These are phyloP conservation scores for Boechera divaricarpa DNA, from an alignment of 345 rosid genomes.

Conservation along the genomic window DNA sequence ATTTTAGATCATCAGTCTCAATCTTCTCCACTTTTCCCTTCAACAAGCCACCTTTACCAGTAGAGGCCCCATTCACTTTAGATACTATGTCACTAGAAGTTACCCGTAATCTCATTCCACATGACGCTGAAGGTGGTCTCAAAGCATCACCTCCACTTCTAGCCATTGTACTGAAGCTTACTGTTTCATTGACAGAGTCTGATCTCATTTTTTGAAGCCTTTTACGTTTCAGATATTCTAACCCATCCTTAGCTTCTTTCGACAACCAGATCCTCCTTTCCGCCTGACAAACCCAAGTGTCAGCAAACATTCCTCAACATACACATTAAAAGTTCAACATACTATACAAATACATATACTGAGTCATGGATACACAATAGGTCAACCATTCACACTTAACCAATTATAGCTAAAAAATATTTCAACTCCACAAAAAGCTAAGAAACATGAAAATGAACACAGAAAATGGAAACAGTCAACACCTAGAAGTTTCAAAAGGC, in stretches of 20 bases:
- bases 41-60: slow-evolving; percentile 55
- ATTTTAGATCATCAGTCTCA: slow-evolving; percentile 73
- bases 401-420: slow-evolving; percentile 26
- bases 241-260: slow-evolving; percentile 71
- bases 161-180: slow-evolving; percentile 55
- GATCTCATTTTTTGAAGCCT: slow-evolving; percentile 79
- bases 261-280: slow-evolving; percentile 85
- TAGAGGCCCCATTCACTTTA: slow-evolving; percentile 46
- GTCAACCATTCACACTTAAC: slow-evolving; percentile 43
- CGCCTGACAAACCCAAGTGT: slow-evolving; percentile 61
- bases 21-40: slow-evolving; percentile 79
- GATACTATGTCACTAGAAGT: slow-evolving; percentile 51
- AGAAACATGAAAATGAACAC: slow-evolving; percentile 35
- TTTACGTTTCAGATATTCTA: slow-evolving; percentile 82
- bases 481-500: slow-evolving; percentile 36
- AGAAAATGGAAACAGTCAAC: slow-evolving; percentile 47
- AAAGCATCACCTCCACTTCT: slow-evolving; percentile 92
- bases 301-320: slow-evolving; percentile 14
- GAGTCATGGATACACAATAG: slow-evolving; percentile 32
- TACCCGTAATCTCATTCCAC: slow-evolving; percentile 75
- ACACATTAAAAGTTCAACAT: slow-evolving; percentile 23
- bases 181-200: slow-evolving; percentile 50
- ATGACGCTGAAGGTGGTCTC: slow-evolving; percentile 67
- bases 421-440: slow-evolving; percentile 32
- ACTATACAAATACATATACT: slow-evolving; percentile 14